Evolutionary conservation across 2,329 filamentous ascomycete species (phyloP), one percentile per base, ranked within the genome.

Genomic region (Aspergillus tanneri): DNA sequence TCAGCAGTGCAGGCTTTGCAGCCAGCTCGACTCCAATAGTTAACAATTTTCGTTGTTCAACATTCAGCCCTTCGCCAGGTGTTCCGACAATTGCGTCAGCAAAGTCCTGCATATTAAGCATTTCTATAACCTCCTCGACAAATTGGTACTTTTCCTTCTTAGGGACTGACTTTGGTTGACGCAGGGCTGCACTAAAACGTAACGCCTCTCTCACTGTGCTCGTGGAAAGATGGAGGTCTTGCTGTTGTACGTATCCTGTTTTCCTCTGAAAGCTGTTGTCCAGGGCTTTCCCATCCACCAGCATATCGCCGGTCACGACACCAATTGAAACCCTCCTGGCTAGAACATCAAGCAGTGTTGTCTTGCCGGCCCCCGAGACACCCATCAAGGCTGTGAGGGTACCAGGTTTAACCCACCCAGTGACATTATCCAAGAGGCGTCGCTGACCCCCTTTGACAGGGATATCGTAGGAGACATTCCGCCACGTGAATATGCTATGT

Each of bases 21-120:
- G 89, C 91, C 21, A 96, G 79, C 66, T 96, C 91, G 23, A 96
- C 90, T 65, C 90, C 91, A 53, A 96, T 95, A 0, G 90, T 96
- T 5, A 96, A 77, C 54, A 88, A 84, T 62, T 84, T 84, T 7
- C 81, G 73, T 60, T 84, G 81, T 60, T 84, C 81, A 27, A 80
- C 75, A 49, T 80, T 80, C 40, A 80, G 66, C 60, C 77, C 90
- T 73, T 92, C 88, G 36, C 90, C 90, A 0, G 88, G 88, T 16
- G 88, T 84, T 73, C 90, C 91, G 45, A 96, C 88, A 43, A 95
- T 79, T 6, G 90, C 90, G 61, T 93, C 88, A 12, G 89, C 87
- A 60, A 92, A 95, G 43, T 89, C 84, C 49, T 88, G 77, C 90
- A 96, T 95, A 27, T 91, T 88, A 16, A 96, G 76, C 50, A 96